phyloP scores from a whole-genome alignment of 805 yeast species.

The Sungouiella thailandica region DNA sequence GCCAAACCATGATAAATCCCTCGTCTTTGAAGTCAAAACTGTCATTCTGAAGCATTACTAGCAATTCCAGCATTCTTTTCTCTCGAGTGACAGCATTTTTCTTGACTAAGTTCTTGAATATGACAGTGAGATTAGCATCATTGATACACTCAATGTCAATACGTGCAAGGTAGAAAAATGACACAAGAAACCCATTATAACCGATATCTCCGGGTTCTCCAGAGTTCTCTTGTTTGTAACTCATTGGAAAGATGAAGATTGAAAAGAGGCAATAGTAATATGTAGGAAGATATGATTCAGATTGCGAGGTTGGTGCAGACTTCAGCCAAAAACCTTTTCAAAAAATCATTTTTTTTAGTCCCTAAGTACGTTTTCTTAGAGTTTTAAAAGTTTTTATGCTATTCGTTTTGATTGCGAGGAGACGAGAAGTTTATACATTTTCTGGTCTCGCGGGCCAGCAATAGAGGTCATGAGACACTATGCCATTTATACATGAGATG shows the following conservation, averaged over 20 bases:
- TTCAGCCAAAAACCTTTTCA: neutral
- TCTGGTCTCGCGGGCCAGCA: too few species aligned
- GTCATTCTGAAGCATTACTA: conserved; percentile 29
- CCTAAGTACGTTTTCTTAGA: too few species aligned
- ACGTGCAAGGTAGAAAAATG: conserved; percentile 70
- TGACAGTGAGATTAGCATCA: conserved; percentile 49
- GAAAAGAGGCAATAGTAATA: too few species aligned
- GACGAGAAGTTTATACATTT: too few species aligned
- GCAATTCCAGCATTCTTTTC: conserved; percentile 58
- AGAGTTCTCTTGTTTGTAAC: neutral
- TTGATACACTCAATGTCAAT: conserved; percentile 48
- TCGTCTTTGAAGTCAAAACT: conserved; percentile 38
- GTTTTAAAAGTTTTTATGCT: too few species aligned
- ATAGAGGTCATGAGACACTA: too few species aligned
- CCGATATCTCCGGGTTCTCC: conserved; percentile 14
- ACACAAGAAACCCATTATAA: conserved; percentile 15
- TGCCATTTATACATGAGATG: too few species aligned
- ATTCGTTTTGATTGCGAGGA: too few species aligned
- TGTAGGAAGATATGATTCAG: too few species aligned
- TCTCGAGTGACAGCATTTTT: conserved; percentile 83
- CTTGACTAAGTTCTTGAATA: conserved; percentile 74
- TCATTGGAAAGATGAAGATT: too few species aligned
- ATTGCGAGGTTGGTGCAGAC: neutral
- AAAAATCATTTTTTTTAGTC: too few species aligned
- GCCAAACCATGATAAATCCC: conserved; percentile 57